phyloP scores from a whole-genome alignment of 345 rosid genomes.

The Clarkia xantiana region DNA sequence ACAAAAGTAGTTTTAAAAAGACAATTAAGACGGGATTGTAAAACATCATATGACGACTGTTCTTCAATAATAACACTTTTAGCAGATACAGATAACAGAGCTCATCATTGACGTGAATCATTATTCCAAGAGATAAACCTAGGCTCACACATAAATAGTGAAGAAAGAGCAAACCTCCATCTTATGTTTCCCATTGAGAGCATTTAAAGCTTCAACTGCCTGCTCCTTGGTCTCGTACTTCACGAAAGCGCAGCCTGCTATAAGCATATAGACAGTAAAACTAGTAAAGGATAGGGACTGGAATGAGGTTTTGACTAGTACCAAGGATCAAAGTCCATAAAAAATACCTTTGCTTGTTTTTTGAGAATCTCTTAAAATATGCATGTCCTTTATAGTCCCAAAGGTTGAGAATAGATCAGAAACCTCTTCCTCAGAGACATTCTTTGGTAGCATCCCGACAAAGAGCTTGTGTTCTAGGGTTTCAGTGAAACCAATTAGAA shows the following conservation, averaged over 20 bases:
- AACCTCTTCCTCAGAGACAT: conserved; percentile 73
- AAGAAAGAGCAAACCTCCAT: conserved; percentile 62
- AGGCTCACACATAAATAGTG: too few species aligned
- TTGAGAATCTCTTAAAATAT: conserved; percentile 88
- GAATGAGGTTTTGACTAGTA: conserved; percentile 3
- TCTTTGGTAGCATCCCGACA: conserved; percentile 97
- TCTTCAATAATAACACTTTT: too few species aligned
- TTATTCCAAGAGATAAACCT: too few species aligned
- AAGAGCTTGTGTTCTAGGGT: conserved; percentile 88
- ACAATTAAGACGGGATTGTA: background rate
- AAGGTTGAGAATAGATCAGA: conserved; percentile 51
- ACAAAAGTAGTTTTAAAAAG: conserved; percentile 8
- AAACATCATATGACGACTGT: background rate
- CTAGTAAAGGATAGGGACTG: background rate
- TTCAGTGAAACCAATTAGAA: conserved; percentile 2
- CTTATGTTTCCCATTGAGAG: conserved; percentile 74
- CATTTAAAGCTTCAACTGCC: conserved; percentile 76
- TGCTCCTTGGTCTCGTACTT: conserved; percentile 92
- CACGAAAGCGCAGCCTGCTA: conserved; percentile 84
- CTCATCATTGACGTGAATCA: too few species aligned
- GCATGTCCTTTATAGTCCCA: conserved; percentile 71
- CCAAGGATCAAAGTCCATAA: conserved; percentile 4
- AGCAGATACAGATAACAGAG: too few species aligned
- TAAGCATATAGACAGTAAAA: background rate
- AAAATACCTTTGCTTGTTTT: conserved; percentile 87